These are phyloP conservation scores for Thalassiosira livingstoniorum DNA, from an alignment of 352 stramenopile genomes.

Conservation along the genomic window DNA sequence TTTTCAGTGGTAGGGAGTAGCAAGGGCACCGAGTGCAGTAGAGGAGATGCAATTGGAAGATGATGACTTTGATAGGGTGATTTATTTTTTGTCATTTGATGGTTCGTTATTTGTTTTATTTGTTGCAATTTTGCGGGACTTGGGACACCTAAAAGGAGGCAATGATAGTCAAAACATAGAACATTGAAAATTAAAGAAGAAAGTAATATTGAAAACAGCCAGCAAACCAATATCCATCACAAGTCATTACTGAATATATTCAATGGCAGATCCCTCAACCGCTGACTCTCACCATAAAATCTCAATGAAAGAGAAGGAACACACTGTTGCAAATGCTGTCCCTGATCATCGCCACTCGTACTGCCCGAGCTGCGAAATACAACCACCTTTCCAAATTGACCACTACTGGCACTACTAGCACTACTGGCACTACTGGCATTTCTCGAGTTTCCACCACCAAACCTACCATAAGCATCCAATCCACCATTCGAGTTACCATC, in stretches of 20 bases:
- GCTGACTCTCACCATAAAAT: constrained; percentile 71
- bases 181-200: background rate
- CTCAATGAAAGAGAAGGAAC: constrained; percentile 52
- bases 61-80: background rate
- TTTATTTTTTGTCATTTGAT: background rate
- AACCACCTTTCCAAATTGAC: too few relatives aligned
- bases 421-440: background rate
- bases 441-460: background rate
- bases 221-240: too few relatives aligned
- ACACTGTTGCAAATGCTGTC: background rate
- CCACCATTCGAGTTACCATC: background rate
- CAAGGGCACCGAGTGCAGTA: constrained; percentile 47
- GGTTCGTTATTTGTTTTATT: constrained; percentile 20
- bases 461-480: background rate
- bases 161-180: background rate
- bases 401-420: too few relatives aligned
- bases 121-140: constrained; percentile 39
- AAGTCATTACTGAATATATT: background rate
- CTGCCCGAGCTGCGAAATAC: too few relatives aligned
- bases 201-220: constrained; percentile 5
- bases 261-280: background rate
- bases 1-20: constrained; percentile 17
- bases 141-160: constrained; percentile 34
- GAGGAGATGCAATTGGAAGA: constrained; percentile 40
- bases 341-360: background rate